These are phyloP conservation scores for Trichoderma aggressivum DNA, from an alignment of 2,329 filamentous ascomycete genomes.

Conservation along the genomic window DNA sequence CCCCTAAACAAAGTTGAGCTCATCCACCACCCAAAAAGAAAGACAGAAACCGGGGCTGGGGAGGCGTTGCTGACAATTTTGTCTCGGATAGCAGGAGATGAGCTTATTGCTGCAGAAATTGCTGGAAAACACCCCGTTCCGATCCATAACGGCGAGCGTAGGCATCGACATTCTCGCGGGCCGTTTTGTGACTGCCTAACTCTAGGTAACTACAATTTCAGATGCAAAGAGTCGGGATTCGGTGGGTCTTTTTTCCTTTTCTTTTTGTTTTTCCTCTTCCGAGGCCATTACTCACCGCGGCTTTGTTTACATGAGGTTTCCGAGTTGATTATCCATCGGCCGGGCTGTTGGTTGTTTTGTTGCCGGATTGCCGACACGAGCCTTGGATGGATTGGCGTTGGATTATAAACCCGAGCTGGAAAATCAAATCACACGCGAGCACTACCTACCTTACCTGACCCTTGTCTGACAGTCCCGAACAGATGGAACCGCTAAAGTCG, in stretches of 20 bases:
- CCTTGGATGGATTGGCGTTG: background rate
- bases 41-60: background rate
- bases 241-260: background rate
- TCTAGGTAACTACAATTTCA: constrained; percentile 3
- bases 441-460: background rate
- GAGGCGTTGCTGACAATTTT: background rate
- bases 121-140: background rate
- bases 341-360: background rate
- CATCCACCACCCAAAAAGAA: background rate
- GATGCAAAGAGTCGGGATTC: background rate
- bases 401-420: background rate
- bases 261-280: background rate
- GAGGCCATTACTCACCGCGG: background rate
- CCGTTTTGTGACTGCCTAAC: constrained; percentile 2
- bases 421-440: background rate
- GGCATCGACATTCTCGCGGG: background rate
- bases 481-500: background rate
- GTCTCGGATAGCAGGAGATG: background rate
- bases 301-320: background rate
- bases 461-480: background rate
- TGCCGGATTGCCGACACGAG: background rate
- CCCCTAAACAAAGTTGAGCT: background rate
- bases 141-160: background rate
- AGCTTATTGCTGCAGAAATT: background rate
- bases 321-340: background rate